These are phyloP conservation scores for Salix viminalis DNA, from an alignment of 345 rosid species.

Conservation along the genomic window DNA sequence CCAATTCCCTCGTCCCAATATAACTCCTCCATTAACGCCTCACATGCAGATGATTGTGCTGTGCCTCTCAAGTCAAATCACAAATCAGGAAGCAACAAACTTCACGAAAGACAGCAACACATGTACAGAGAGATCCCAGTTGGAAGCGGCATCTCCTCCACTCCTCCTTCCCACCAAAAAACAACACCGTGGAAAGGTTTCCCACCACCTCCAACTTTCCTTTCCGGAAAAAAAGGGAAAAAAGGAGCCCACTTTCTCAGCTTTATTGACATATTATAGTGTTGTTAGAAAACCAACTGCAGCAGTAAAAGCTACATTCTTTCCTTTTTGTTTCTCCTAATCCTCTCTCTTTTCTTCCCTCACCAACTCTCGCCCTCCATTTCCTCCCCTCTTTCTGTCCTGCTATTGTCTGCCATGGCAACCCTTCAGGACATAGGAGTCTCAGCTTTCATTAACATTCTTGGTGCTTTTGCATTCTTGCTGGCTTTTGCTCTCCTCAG, in stretches of 20 bases:
- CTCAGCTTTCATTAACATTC: slow-evolving; percentile 71
- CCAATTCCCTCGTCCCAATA: neutral
- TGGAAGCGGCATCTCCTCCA: neutral
- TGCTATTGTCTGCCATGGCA: slow-evolving; percentile 50
- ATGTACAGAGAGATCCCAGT: neutral
- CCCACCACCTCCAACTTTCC: neutral
- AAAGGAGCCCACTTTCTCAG: neutral
- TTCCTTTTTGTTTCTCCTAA: neutral
- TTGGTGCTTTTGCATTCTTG: slow-evolving; percentile 67
- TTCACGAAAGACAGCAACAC: neutral
- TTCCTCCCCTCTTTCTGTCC: neutral
- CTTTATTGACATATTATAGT: neutral
- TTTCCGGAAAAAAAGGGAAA: neutral
- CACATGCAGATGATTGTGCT: neutral
- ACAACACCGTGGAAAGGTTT: neutral
- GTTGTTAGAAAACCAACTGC: neutral
- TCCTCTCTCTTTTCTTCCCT: neutral
- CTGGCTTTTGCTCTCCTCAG: slow-evolving; percentile 86
- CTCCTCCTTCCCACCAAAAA: neutral
- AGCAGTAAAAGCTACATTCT: neutral
- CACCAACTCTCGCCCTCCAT: neutral
- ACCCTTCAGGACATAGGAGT: slow-evolving; percentile 82
- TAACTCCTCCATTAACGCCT: neutral
- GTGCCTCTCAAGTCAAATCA: neutral
- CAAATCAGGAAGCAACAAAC: too few relatives aligned